Evolutionary conservation across 257 asterid species (phyloP).

Genomic region (Catharanthus roseus): DNA sequence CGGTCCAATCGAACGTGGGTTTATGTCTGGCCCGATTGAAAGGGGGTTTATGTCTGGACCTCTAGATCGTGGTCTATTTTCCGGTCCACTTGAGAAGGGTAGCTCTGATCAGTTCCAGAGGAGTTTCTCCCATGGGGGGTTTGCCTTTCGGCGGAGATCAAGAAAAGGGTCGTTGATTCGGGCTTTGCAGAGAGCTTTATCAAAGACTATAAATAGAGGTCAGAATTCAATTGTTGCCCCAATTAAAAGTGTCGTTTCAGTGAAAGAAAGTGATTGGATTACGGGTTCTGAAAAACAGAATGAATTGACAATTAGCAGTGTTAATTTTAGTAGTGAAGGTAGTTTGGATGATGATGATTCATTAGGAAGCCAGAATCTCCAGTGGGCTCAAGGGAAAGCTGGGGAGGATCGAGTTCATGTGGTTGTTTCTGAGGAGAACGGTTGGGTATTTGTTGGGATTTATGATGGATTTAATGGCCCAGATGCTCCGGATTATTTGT

Average conservation of each 20-base stretch:
- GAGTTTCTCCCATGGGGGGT: constrained; percentile 82
- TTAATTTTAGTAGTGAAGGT: constrained; percentile 66
- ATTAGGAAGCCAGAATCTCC: constrained; percentile 57
- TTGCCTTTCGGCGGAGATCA: constrained; percentile 52
- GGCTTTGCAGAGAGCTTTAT: constrained; percentile 59
- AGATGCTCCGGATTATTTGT: constrained; percentile 82
- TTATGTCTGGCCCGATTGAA: constrained; percentile 86
- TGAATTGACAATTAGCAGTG: constrained; percentile 65
- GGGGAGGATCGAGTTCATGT: constrained; percentile 98
- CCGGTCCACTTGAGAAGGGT: constrained; percentile 73
- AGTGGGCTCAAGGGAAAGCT: constrained; percentile 99
- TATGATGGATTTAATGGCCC: constrained; percentile 97
- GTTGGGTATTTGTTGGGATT: constrained; percentile 94
- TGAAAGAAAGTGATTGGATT: constrained; percentile 62
- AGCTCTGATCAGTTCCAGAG: constrained; percentile 59
- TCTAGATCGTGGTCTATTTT: constrained; percentile 57
- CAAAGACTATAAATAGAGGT: constrained; percentile 63
- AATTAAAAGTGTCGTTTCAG: constrained; percentile 54
- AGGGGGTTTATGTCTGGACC: constrained; percentile 80
- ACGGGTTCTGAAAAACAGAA: constrained; percentile 61
- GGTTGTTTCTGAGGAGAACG: constrained; percentile 88
- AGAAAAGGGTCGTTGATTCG: constrained; percentile 57
- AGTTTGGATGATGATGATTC: constrained; percentile 70
- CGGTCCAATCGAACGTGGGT: constrained; percentile 71
- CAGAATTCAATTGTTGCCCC: constrained; percentile 91